Evolutionary conservation across 2,329 filamentous ascomycete species (phyloP).

Genomic region (Arthrobotrys iridis): DNA sequence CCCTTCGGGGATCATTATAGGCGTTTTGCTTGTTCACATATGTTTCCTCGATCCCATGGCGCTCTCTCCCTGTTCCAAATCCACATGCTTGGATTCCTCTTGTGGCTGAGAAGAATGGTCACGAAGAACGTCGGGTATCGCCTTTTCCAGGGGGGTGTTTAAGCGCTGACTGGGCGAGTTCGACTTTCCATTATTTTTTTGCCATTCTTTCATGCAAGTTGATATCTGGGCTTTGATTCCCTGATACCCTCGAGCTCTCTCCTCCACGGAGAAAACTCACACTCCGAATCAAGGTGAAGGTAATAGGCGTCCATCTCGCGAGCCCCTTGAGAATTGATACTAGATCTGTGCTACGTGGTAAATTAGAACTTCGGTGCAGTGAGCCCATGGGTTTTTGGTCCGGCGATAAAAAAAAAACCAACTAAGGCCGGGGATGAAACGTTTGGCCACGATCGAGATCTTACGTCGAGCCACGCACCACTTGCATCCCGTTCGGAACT

Average conservation of each 20-base stretch:
- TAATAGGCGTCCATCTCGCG: neutral
- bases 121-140: constrained; percentile 17
- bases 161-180: constrained; percentile 8
- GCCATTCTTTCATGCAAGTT: too few species aligned
- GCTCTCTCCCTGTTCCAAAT: constrained; percentile 24
- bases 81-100: constrained; percentile 17
- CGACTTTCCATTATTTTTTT: neutral
- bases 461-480: constrained; percentile 38
- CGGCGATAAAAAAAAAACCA: constrained; percentile 6
- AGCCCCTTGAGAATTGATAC: neutral
- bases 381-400: neutral
- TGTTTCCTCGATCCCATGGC: constrained; percentile 26
- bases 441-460: constrained; percentile 39
- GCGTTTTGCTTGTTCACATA: constrained; percentile 33
- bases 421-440: constrained; percentile 6
- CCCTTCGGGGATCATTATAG: constrained; percentile 48
- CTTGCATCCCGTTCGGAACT: constrained; percentile 29
- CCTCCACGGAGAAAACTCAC: neutral
- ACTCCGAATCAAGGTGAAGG: neutral
- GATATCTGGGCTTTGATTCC: too few species aligned
- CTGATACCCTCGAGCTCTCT: neutral
- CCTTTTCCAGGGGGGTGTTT: constrained; percentile 9
- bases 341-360: neutral
- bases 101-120: constrained; percentile 21
- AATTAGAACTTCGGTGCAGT: neutral